These are phyloP conservation scores for Trypanosoma melophagium DNA, from an alignment of 208 protist genomes.

Conservation along the genomic window DNA sequence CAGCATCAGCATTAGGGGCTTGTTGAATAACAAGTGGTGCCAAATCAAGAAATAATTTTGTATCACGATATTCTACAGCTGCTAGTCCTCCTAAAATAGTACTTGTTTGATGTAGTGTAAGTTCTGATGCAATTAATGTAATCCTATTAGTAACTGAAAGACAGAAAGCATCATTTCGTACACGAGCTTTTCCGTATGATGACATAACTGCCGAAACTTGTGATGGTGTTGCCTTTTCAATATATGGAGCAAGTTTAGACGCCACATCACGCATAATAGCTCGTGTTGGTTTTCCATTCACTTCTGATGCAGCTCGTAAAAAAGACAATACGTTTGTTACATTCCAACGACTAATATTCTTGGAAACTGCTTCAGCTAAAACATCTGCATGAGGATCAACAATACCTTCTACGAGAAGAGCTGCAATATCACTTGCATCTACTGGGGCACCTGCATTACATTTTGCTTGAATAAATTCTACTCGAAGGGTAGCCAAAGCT, in stretches of 20 bases:
- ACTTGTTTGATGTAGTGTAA: slow-evolving; percentile 48
- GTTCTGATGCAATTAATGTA: slow-evolving; percentile 29
- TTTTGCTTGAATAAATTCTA: slow-evolving; percentile 27
- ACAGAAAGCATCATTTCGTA: slow-evolving; percentile 79
- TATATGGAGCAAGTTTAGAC: slow-evolving; percentile 40
- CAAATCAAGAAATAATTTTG: slow-evolving; percentile 62
- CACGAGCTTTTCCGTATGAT: slow-evolving; percentile 56
- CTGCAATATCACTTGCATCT: slow-evolving; percentile 28
- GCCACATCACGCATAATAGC: slow-evolving; percentile 59
- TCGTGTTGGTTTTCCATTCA: slow-evolving; percentile 29
- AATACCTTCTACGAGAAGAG: slow-evolving; percentile 34
- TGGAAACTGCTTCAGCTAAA: slow-evolving; percentile 27
- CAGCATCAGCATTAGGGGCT: slow-evolving; percentile 15
- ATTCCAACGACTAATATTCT: slow-evolving; percentile 33
- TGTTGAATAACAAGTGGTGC: slow-evolving; percentile 36
- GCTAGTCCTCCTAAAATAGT: slow-evolving; percentile 56
- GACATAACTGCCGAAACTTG: slow-evolving; percentile 65
- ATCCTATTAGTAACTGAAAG: slow-evolving; percentile 43
- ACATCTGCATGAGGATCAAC: slow-evolving; percentile 35
- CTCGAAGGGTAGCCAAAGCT: slow-evolving; percentile 18
- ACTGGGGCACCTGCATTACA: slow-evolving; percentile 14
- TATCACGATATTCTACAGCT: slow-evolving; percentile 58
- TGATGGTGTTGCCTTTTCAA: slow-evolving; percentile 49
- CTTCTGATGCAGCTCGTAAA: slow-evolving; percentile 24
- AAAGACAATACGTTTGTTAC: slow-evolving; percentile 38